These are phyloP conservation scores for Dispira simplex DNA, from an alignment of 192 early-diverging fungal genomes.

Conservation along the genomic window DNA sequence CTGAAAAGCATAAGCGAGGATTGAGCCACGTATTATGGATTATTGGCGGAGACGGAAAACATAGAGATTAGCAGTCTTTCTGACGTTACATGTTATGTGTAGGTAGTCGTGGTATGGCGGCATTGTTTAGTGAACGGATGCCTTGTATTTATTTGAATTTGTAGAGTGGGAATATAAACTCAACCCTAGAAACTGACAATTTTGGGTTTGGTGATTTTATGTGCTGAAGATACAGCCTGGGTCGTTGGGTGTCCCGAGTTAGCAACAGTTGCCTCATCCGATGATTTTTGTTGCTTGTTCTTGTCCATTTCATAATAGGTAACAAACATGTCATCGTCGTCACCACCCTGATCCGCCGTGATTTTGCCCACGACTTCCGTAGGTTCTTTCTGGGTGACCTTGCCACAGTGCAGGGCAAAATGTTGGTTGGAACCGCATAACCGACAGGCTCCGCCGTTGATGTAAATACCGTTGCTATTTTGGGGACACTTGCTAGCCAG, in stretches of 20 bases:
- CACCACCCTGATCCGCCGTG: constrained; percentile 66
- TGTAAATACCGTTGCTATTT: constrained; percentile 80
- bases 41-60: too few species aligned
- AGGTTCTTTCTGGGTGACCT: constrained; percentile 18
- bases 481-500: constrained; percentile 65
- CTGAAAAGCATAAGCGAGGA: too few species aligned
- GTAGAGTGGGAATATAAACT: neutral
- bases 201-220: neutral
- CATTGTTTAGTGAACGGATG: too few species aligned
- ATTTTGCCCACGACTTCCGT: constrained; percentile 53
- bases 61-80: too few species aligned
- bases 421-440: constrained; percentile 83
- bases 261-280: neutral
- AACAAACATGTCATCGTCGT: constrained; percentile 69
- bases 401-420: constrained; percentile 21
- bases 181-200: neutral
- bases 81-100: too few species aligned
- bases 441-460: constrained; percentile 78
- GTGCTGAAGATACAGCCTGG: neutral
- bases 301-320: neutral
- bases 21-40: too few species aligned
- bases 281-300: neutral
- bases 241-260: neutral
- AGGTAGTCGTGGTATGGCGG: too few species aligned
- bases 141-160: too few species aligned